Base-by-base conservation (phyloP, 2,329 filamentous ascomycete genomes). In the Parafenestella ontariensis region DNA sequence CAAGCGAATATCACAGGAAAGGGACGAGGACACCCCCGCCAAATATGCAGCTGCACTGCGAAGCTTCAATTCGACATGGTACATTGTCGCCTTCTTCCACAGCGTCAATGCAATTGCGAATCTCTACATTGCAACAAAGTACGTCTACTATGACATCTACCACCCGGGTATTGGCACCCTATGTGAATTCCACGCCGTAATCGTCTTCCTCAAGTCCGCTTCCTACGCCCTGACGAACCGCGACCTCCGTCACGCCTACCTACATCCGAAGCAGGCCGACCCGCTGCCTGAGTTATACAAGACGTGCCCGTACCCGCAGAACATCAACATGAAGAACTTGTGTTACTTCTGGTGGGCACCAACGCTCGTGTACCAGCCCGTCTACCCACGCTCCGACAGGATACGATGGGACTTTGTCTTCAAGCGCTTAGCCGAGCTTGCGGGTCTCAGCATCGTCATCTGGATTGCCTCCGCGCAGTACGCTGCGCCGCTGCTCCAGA, bases 321-420 rank as follows among this genome's bases (percentile, higher is more conserved):
- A 98, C 75, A 91, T 99, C 75, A 96, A 92, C 3, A 83, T 97
- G 64, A 78, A 83, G 46, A 99, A 98, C 72, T 81, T 99, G 23
- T 86, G 86, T 53, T 99, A 98, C 78, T 99, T 99, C 76, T 98
- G 95, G 94, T 94, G 93, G 88, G 95, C 94, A 0, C 95, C 95
- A 0, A 99, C 95, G 0, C 83, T 99, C 47, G 89, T 98, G 40
- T 99, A 99, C 75, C 95, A 99, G 79, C 95, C 95, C 1, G 92
- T 95, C 13, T 99, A 99, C 74, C 95, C 95, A 18, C 89, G 93
- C 39, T 92, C 91, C 5, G 81, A 86, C 8, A 85, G 83, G 52
- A 91, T 97, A 64, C 85, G 95, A 58, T 97, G 93, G 92, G 74
- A 85, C 3, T 99, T 96, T 72, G 91, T 98, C 34, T 79, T 85